Base-by-base conservation (phyloP, 2,329 filamentous ascomycete species). In the Calonectria montana region DNA sequence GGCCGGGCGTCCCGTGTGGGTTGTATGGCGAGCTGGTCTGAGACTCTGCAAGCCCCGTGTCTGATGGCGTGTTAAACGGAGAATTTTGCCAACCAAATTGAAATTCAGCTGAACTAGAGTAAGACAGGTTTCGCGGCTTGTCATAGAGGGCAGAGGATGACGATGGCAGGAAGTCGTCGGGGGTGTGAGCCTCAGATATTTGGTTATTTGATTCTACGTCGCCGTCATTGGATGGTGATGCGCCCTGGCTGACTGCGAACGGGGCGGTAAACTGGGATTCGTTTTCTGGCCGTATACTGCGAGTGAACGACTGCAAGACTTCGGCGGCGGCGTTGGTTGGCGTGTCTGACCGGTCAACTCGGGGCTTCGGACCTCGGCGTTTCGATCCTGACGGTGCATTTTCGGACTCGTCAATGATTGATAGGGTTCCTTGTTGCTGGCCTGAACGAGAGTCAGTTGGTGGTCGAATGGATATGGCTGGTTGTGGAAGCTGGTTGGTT, bases 371-470 rank as follows among this genome's bases (percentile, higher is more conserved):
- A n/a, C 53, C 15, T 13, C 37, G 45, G 18, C 41, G 21, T 8
- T 43, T 45, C 13, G 61, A 29, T 18, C 59, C 63, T 21, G 25
- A 39, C 1, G 48, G 37, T 6, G 67, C 25, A 31, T 41, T 57
- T 4, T 72, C 62, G n/a, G 73, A 65, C 21, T 70, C 73, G n/a
- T 73, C 39, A 10, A 74, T 67, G 45, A 73, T 73, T 12, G 65
- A 18, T 3, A 74, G 35, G 0, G 68, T 12, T 16, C 21, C 23
- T 31, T 61, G 63, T 9, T 29, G 23, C 7, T 68, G 27, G 15
- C 68, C 70, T 61, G 16, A 31, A 12, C 13, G 21, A n/a, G 5
- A 7, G 21, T 65, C 7, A 66, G 63, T n/a, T 16, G 25, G 3
- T 1, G 21, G n/a, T 21, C 45, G 31, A 25, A 25, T 18, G 10